phyloP scores from a whole-genome alignment of 345 rosid genomes.

The Excoecaria cochinchinensis region DNA sequence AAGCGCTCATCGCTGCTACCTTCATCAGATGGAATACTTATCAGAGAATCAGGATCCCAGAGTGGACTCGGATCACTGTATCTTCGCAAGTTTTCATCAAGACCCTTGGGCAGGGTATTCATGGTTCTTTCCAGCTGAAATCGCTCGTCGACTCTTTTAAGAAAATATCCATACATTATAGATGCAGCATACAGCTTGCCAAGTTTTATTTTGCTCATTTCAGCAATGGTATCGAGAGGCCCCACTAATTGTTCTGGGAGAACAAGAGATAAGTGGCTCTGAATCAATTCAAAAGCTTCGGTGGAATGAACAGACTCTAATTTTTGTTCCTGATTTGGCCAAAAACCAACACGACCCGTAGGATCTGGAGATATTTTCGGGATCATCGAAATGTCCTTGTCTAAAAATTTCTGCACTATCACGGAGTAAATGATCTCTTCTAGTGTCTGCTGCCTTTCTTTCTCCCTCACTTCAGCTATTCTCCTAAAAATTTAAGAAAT shows the following conservation, averaged over 20 bases:
- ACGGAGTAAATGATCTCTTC: slow-evolving; percentile 86
- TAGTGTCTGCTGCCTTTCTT: slow-evolving; percentile 58
- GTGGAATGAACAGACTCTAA: slow-evolving; percentile 82
- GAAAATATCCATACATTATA: slow-evolving; percentile 86
- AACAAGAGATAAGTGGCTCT: slow-evolving; percentile 72
- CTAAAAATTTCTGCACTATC: slow-evolving; percentile 71
- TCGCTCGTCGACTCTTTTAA: slow-evolving; percentile 83
- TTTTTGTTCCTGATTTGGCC: slow-evolving; percentile 92
- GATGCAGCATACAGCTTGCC: slow-evolving; percentile 95
- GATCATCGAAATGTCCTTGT: slow-evolving; percentile 66
- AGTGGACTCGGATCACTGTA: slow-evolving; percentile 50
- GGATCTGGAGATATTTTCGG: slow-evolving; percentile 72
- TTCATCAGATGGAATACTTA: slow-evolving; percentile 49
- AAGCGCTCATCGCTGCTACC: slow-evolving; percentile 27
- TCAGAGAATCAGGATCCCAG: slow-evolving; percentile 79
- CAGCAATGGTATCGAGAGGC: slow-evolving; percentile 60
- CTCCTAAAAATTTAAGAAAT: slow-evolving; percentile 46
- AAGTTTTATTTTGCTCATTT: slow-evolving; percentile 85
- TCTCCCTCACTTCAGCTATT: slow-evolving; percentile 81
- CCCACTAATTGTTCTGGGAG: slow-evolving; percentile 75
- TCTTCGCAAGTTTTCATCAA: slow-evolving; percentile 38
- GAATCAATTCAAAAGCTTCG: slow-evolving; percentile 95
- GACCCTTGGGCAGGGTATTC: slow-evolving; percentile 73
- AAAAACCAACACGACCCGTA: slow-evolving; percentile 71
- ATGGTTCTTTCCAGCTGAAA: slow-evolving; percentile 84